These are phyloP conservation scores for Syzygium aqueum DNA, from an alignment of 345 rosid species.

Conservation along the genomic window DNA sequence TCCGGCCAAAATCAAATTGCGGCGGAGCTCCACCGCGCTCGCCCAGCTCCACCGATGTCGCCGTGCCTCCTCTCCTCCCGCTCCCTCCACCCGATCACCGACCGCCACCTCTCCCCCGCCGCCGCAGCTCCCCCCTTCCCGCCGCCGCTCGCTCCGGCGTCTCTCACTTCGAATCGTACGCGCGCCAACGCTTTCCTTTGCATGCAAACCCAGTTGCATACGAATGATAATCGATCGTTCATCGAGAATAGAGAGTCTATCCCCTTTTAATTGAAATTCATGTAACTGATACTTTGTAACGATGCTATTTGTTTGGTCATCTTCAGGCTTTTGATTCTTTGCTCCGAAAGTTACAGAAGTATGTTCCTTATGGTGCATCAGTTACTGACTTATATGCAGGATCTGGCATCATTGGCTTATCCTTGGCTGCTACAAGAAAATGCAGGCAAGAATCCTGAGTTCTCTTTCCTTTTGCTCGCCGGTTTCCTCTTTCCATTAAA, in stretches of 20 bases:
- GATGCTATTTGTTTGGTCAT: background rate
- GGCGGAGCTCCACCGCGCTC: slow-evolving; percentile 15
- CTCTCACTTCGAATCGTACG: slow-evolving; percentile 65
- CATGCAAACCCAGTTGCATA: background rate
- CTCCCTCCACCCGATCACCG: slow-evolving; percentile 28
- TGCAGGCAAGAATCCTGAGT: slow-evolving; percentile 57
- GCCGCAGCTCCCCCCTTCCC: background rate
- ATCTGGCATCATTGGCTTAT: slow-evolving; percentile 91
- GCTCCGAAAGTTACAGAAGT: slow-evolving; percentile 81
- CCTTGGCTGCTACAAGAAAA: slow-evolving; percentile 73
- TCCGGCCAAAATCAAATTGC: slow-evolving; percentile 25
- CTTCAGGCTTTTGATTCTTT: slow-evolving; percentile 67
- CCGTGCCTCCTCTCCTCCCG: slow-evolving; percentile 31
- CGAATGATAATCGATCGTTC: background rate
- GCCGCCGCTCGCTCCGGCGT: background rate
- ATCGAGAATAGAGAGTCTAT: background rate
- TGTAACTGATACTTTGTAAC: background rate
- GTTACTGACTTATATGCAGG: slow-evolving; percentile 96
- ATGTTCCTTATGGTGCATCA: slow-evolving; percentile 77
- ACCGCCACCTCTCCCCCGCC: slow-evolving; percentile 37
- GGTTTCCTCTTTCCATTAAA: background rate
- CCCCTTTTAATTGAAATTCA: background rate
- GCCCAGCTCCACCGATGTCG: slow-evolving; percentile 18
- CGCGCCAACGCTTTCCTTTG: background rate
- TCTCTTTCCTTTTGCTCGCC: background rate